Evolutionary conservation across 768 basidiomycete species (phyloP), one percentile per base, ranked within the genome.

Genomic region (Leucocoprinus sp.): DNA sequence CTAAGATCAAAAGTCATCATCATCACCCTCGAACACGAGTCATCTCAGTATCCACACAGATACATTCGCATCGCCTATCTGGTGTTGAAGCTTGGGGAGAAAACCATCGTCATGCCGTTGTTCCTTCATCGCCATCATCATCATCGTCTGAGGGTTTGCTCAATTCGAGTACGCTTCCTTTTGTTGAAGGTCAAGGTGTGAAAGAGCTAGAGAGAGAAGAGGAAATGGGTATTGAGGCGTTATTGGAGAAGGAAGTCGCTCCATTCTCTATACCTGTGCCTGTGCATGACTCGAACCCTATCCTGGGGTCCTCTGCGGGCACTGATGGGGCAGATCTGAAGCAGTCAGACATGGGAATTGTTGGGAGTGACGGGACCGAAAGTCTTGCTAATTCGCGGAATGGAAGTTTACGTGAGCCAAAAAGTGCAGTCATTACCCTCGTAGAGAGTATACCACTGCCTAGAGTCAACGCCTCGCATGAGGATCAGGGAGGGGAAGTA

Each of bases 71-170:
- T 33, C 46, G 46, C 5, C 22, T 48, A 23, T 48, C 46, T 1
- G 46, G 46, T 0, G 46, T 48, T 4, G 46, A 48, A 12, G 39
- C 35, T 3, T 48, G 46, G 46, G 46, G 46, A 15, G 46, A 48
- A 26, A 42, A 12, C 35, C 46, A 48, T 42, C 39, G 38, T 26
- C 45, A 47, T 28, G n/a, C 29, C 19, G 43, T 45, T 0, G 35
- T 37, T 33, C 43, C 43, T n/a, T 35, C 8, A 35, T 35, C 34
- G 19, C 19, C 34, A n/a, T 2, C 34, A 35, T 12, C 6, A 12
- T 2, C 4, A 12, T 35, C 14, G 12, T 23, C 37, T 8, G 22
- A 26, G 12, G 37, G 24, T 39, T 23, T 22, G 18, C 23, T 15
- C 23, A 17, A 8, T 26, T 23, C 1, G 11, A 4, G 14, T 22